A percentile compares a stretch with the other conserved stretches of the same genome.
Evolutionary conservation across 306 rosid genomes (phyloP).

Genomic region (Medicago arabica): DNA sequence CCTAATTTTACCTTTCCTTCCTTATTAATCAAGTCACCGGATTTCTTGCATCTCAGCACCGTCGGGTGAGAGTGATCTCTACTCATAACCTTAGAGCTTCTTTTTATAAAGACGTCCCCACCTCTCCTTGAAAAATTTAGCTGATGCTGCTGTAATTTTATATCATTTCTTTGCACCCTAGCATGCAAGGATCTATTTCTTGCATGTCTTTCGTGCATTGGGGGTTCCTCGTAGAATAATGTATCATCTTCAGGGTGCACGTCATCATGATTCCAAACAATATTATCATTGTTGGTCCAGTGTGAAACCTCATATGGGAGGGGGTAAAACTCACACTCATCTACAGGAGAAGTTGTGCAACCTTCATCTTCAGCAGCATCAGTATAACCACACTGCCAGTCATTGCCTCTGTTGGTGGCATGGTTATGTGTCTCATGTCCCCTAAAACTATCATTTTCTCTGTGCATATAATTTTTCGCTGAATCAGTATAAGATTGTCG

Average conservation of each 20-base stretch:
- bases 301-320: constrained; percentile 49
- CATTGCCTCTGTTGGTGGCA: constrained; percentile 38
- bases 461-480: constrained; percentile 43
- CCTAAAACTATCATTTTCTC: constrained; percentile 43
- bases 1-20: constrained; percentile 72
- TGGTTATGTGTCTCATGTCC: constrained; percentile 40
- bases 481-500: constrained; percentile 46
- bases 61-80: constrained; percentile 52
- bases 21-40: constrained; percentile 59
- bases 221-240: constrained; percentile 12
- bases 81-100: constrained; percentile 46
- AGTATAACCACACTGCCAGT: constrained; percentile 45
- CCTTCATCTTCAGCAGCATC: constrained; percentile 51
- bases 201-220: constrained; percentile 33
- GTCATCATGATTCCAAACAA: constrained; percentile 40
- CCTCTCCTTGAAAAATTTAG: constrained; percentile 42
- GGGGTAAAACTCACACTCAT: constrained; percentile 43
- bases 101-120: constrained; percentile 42
- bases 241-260: constrained; percentile 13
- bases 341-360: constrained; percentile 39
- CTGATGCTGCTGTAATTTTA: constrained; percentile 44
- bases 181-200: constrained; percentile 41
- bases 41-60: constrained; percentile 56
- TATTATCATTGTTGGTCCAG: constrained; percentile 53
- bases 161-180: constrained; percentile 43